Percentiles rank a stretch among this genome's conserved stretches.
Evolutionary conservation across 768 basidiomycete species (phyloP).

Genomic region (Mycena filopes): DNA sequence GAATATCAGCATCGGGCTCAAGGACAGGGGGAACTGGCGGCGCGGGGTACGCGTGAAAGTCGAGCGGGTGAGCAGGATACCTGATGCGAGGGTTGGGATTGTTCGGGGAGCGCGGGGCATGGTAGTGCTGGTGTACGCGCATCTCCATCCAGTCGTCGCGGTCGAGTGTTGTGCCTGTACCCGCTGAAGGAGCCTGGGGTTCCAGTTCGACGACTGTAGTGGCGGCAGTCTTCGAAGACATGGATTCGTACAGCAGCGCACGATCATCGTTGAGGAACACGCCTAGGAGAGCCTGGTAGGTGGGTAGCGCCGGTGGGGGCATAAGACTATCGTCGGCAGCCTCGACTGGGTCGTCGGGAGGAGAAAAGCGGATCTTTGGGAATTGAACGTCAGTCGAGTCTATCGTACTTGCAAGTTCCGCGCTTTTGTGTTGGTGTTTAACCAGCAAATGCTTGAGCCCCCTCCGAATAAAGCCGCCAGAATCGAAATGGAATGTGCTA

Average conservation of each 20-base stretch:
- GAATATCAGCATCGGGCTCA: not conserved
- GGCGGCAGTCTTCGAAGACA: not conserved
- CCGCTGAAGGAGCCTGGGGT: not conserved
- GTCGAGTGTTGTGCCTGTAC: not conserved
- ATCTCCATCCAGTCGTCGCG: not conserved
- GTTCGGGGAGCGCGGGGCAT: slow-evolving; percentile 25
- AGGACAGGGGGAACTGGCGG: not conserved
- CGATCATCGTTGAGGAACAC: slow-evolving; percentile 2
- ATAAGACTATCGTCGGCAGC: slow-evolving; percentile 19
- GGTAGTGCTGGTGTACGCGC: slow-evolving; percentile 10
- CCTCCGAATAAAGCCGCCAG: not conserved
- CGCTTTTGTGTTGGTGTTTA: too few relatives aligned
- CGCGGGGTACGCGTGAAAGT: slow-evolving; percentile 20
- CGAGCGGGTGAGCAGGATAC: slow-evolving; percentile 25
- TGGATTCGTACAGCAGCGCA: not conserved
- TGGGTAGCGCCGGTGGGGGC: slow-evolving; percentile 23
- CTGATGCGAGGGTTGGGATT: slow-evolving; percentile 2
- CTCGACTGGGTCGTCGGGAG: slow-evolving; percentile 14
- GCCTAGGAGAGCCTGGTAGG: slow-evolving; percentile 11
- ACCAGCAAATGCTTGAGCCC: not conserved
- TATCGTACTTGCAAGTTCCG: not conserved
- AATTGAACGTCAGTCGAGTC: not conserved
- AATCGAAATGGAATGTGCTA: not conserved
- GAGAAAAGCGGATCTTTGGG: not conserved
- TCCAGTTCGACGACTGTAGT: not conserved